A percentile compares a stretch with the other conserved stretches of the same genome.
Evolutionary conservation across 495 filamentous ascomycete genomes (phyloP).

Genomic region (Penicillium egyptiacum): DNA sequence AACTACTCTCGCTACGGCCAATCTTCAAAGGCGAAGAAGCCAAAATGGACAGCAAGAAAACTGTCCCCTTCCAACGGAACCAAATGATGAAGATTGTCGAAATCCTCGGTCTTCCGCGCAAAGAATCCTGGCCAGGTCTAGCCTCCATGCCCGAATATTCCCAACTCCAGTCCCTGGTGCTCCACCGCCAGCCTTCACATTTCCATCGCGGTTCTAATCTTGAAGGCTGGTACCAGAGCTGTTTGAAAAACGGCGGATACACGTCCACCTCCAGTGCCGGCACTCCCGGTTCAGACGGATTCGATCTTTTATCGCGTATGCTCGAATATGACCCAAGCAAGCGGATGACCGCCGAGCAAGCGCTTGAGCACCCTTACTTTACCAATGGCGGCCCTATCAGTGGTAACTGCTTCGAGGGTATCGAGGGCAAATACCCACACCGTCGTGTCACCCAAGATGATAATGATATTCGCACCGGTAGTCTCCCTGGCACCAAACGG

Average conservation of each 20-base stretch:
- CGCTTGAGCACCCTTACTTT: slow-evolving; percentile 88
- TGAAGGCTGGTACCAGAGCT: slow-evolving; percentile 65
- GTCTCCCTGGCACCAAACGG: slow-evolving; percentile 87
- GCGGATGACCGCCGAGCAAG: slow-evolving; percentile 79
- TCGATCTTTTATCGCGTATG: slow-evolving; percentile 74
- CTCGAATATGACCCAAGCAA: slow-evolving; percentile 92
- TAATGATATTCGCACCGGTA: slow-evolving; percentile 86
- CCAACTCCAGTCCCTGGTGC: slow-evolving; percentile 66
- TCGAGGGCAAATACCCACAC: slow-evolving; percentile 83
- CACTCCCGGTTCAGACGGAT: slow-evolving; percentile 71
- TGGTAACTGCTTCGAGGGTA: slow-evolving; percentile 86
- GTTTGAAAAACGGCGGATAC: slow-evolving; percentile 59
- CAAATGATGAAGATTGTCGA: slow-evolving; percentile 99
- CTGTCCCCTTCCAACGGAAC: slow-evolving; percentile 93
- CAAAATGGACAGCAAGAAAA: slow-evolving; percentile 98
- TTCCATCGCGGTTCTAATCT: slow-evolving; percentile 52
- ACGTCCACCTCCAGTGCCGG: slow-evolving; percentile 47
- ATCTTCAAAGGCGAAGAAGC: slow-evolving; percentile 99
- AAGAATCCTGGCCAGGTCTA: slow-evolving; percentile 85
- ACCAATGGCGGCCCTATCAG: slow-evolving; percentile 61
- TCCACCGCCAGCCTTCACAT: slow-evolving; percentile 41
- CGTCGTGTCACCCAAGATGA: slow-evolving; percentile 90
- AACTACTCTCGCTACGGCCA: slow-evolving; percentile 83
- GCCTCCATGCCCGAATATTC: slow-evolving; percentile 76
- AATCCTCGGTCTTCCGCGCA: slow-evolving; percentile 85